These are phyloP conservation scores for Myrica gale DNA, from an alignment of 306 rosid species.

Conservation along the genomic window DNA sequence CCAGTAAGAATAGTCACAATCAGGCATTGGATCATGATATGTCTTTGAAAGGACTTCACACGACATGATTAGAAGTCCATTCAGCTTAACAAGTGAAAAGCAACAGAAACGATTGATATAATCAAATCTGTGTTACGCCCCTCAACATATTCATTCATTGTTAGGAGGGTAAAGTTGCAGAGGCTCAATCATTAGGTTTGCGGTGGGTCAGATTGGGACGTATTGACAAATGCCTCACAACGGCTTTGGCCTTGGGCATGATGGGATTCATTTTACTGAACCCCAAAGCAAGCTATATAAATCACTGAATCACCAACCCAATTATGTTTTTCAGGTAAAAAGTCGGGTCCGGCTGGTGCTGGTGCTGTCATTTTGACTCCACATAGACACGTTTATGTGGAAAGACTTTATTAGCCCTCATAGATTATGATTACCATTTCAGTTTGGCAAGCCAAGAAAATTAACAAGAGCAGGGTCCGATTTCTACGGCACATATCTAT, in stretches of 20 bases:
- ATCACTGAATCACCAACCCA: conserved; percentile 8
- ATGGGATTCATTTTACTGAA: background rate
- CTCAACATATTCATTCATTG: conserved; percentile 28
- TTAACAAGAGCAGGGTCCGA: background rate
- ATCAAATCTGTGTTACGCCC: conserved; percentile 41
- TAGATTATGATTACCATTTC: background rate
- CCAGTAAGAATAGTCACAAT: conserved; percentile 31
- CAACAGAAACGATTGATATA: conserved; percentile 39
- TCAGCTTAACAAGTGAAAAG: conserved; percentile 37
- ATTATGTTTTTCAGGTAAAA: background rate
- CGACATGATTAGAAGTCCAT: conserved; percentile 36
- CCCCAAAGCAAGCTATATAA: conserved; percentile 3
- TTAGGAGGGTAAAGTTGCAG: conserved; percentile 37
- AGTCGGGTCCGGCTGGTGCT: background rate
- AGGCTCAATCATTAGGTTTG: conserved; percentile 29
- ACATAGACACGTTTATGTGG: background rate
- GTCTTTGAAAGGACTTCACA: conserved; percentile 32
- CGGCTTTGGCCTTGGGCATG: background rate
- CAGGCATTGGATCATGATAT: conserved; percentile 36
- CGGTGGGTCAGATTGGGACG: conserved; percentile 60
- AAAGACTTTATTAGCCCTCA: background rate
- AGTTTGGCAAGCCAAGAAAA: background rate
- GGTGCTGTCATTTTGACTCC: background rate
- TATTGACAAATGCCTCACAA: conserved; percentile 52
- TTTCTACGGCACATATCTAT: background rate